These are phyloP conservation scores for Pisolithus marmoratus DNA, from an alignment of 768 basidiomycete genomes.

Conservation along the genomic window DNA sequence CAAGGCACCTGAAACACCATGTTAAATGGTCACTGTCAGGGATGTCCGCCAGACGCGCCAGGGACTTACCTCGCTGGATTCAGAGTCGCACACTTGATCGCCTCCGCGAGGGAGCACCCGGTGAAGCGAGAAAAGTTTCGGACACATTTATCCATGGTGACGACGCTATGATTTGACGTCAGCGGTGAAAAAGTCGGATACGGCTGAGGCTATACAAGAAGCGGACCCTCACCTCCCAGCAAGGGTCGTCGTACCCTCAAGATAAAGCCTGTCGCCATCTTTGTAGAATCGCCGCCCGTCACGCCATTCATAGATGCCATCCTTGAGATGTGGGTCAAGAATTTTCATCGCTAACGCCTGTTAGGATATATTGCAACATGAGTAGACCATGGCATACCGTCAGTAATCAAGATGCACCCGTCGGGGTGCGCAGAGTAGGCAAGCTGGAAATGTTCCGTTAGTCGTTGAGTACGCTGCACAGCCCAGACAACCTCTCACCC, in stretches of 20 bases:
- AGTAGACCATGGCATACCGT: conserved; percentile 47
- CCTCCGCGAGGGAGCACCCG: conserved; percentile 75
- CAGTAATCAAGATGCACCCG: conserved; percentile 85
- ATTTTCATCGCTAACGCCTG: conserved; percentile 65
- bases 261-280: conserved; percentile 71
- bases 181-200: not conserved
- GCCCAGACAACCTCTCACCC: conserved; percentile 41
- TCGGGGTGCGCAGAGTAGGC: conserved; percentile 81
- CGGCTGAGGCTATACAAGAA: not conserved
- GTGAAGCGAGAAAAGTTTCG: conserved; percentile 83
- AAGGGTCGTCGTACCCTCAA: conserved; percentile 83
- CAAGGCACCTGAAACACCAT: conserved; percentile 50
- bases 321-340: conserved; percentile 76
- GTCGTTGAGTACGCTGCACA: not conserved
- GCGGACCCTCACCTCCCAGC: conserved; percentile 65
- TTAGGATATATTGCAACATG: not conserved
- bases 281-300: conserved; percentile 78
- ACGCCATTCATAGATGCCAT: conserved; percentile 86
- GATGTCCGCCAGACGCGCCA: not conserved
- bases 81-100: conserved; percentile 80
- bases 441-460: conserved; percentile 38
- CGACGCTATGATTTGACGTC: conserved; percentile 44
- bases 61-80: conserved; percentile 69
- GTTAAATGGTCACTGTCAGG: not conserved
- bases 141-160: conserved; percentile 80